phyloP scores from a whole-genome alignment of 2,329 filamentous ascomycete species.

The Scedosporium boydii region DNA sequence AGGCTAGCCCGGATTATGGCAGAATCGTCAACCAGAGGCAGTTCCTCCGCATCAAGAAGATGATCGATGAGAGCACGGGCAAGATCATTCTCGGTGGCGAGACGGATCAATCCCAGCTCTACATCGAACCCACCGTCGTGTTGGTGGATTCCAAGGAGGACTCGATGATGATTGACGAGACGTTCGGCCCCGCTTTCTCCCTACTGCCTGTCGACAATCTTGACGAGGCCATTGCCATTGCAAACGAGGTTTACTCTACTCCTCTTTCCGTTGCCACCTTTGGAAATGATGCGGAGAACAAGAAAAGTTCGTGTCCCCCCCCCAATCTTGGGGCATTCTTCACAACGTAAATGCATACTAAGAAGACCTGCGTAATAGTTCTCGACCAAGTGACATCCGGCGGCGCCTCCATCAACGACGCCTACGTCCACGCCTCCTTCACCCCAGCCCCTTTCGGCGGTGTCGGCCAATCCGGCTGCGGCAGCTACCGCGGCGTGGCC shows the following conservation, averaged over 20 bases:
- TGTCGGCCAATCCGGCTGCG: conserved; percentile 68
- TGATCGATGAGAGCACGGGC: conserved; percentile 78
- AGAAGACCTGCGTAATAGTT: conserved; percentile 28
- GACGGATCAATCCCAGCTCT: conserved; percentile 69
- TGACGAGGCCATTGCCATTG: conserved; percentile 77
- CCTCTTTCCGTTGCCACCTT: conserved; percentile 81
- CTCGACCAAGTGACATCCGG: conserved; percentile 56
- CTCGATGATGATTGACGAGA: conserved; percentile 71
- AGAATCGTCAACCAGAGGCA: conserved; percentile 74
- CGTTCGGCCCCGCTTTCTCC: conserved; percentile 86
- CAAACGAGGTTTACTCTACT: conserved; percentile 72
- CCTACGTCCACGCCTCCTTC: conserved; percentile 62
- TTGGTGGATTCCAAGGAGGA: conserved; percentile 66
- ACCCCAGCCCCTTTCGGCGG: conserved; percentile 72
- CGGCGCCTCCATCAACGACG: conserved; percentile 56
- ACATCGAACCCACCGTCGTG: conserved; percentile 91
- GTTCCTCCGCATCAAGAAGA: conserved; percentile 75
- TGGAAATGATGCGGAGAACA: conserved; percentile 68
- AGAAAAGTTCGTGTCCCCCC: conserved; percentile 46
- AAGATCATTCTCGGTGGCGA: conserved; percentile 81
- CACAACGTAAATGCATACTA: conserved; percentile 16
- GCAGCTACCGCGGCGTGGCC: conserved; percentile 69
- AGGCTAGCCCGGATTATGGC: conserved; percentile 66
- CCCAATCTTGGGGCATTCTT: neutral
- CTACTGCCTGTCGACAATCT: conserved; percentile 69